Evolutionary conservation across 2,329 filamentous ascomycete genomes (phyloP), one percentile per base, ranked within the genome.

Genomic region (Botrytis aclada): DNA sequence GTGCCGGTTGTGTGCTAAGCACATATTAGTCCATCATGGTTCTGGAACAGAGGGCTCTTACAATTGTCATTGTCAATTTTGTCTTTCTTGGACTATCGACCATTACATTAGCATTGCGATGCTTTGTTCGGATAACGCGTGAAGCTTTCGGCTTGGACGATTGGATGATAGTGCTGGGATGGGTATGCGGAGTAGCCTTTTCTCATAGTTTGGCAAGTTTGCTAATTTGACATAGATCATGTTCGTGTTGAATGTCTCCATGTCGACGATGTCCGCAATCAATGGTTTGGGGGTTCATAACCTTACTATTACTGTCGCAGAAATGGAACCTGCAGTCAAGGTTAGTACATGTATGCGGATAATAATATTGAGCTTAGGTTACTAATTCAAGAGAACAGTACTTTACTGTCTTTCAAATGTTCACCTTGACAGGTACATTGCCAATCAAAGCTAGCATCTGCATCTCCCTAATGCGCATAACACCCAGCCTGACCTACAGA

Each of bases 401-500:
- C 22, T 71, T 65, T n/a, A 71, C 69, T 20, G 18, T 71, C 7
- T 71, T 71, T 9, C 69, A 71, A 65, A 3, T 65, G 0, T 65
- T 71, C 22, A 71, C 69, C 47, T 64, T 65, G 25, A 71, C 69
- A 25, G 69, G 45, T 18, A 71, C 69, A 64, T 34, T 71, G 10
- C 69, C 69, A 10, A n/a, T 71, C 43, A 65, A 71, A 58, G 45
- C 69, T 25, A 65, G 60, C 45, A 63, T 71, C 8, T 71, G 69
- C 22, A 41, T 71, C 22, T 71, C 69, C n/a, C 34, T 71, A 18
- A 16, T 71, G n/a, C 61, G 69, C n/a, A 65, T 65, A 20, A 65
- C 69, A 32, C 69, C 69, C 43, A 71, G 56, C 69, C 43, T 34
- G 12, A 25, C 25, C 32, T 65, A 71, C 61, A 71, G 56, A 20